Evolutionary conservation across 2,329 filamentous ascomycete species (phyloP).

Genomic region (Bipolaris cookei): DNA sequence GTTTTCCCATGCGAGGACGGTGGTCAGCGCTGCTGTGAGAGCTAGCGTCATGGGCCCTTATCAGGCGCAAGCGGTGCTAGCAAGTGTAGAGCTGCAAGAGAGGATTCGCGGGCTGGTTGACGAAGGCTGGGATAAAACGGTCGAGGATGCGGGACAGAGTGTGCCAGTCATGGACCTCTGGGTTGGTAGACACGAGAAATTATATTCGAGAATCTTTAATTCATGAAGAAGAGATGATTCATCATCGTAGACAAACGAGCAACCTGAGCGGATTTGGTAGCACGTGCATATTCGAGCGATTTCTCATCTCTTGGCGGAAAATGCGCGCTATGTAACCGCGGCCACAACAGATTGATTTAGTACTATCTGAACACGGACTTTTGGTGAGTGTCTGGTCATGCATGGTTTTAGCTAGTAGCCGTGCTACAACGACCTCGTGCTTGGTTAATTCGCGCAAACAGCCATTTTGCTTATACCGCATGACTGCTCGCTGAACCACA

Average conservation of each 20-base stretch:
- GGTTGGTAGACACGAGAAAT: conserved; percentile 80
- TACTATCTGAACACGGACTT: neutral
- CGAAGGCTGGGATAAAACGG: conserved; percentile 63
- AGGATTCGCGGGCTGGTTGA: conserved; percentile 65
- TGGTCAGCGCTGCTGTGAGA: conserved; percentile 77
- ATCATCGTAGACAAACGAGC: neutral
- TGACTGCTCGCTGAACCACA: conserved; percentile 19
- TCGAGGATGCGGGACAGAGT: conserved; percentile 74
- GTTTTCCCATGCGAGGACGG: conserved; percentile 75
- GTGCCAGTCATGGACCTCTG: conserved; percentile 82
- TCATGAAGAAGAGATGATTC: conserved; percentile 57
- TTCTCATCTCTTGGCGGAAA: neutral
- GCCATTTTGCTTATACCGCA: conserved; percentile 10
- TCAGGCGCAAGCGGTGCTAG: conserved; percentile 76
- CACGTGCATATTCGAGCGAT: neutral
- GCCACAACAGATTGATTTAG: neutral
- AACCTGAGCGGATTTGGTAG: neutral
- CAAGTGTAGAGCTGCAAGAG: conserved; percentile 63
- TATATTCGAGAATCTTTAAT: conserved; percentile 88
- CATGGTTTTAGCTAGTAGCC: neutral
- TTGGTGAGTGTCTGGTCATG: too few relatives aligned
- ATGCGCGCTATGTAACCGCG: neutral
- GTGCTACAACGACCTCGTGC: conserved; percentile 21
- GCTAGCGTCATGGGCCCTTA: conserved; percentile 82
- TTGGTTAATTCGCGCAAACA: conserved; percentile 16